A percentile compares a stretch with the other conserved stretches of the same genome.
Conservation (phyloP, 371 early-diverging fungal species). For the Nematocida sp. region DNA sequence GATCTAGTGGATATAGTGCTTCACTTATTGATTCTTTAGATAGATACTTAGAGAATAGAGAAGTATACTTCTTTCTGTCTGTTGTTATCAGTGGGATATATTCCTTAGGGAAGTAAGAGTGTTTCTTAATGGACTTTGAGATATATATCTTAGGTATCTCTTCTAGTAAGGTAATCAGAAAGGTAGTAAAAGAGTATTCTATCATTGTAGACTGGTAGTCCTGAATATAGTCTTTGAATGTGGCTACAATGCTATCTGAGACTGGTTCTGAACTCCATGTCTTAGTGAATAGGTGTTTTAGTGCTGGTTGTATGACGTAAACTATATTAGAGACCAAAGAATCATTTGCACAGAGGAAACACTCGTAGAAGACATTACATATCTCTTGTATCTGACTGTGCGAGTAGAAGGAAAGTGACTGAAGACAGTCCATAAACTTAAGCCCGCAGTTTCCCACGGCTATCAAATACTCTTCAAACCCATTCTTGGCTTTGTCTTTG, state of each 20-base stretch:
- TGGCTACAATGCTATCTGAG: slow-evolving; percentile 51
- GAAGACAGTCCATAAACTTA: slow-evolving; percentile 63
- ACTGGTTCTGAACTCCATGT: slow-evolving; percentile 56
- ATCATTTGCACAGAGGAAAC: slow-evolving; percentile 53
- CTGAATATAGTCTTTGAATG: slow-evolving; percentile 62
- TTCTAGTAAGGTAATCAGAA: slow-evolving; percentile 48
- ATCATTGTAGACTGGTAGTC: slow-evolving; percentile 63
- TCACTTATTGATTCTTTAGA: slow-evolving; percentile 52
- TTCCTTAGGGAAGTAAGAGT: slow-evolving; percentile 32
- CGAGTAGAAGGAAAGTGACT: slow-evolving; percentile 57
- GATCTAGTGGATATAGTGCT: slow-evolving; percentile 33
- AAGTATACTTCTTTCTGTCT: slow-evolving; percentile 48
- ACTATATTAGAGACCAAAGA: slow-evolving; percentile 57
- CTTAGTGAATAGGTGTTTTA: slow-evolving; percentile 56
- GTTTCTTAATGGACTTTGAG: slow-evolving; percentile 54
- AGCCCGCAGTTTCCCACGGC: slow-evolving; percentile 65
- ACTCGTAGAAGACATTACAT: slow-evolving; percentile 61
- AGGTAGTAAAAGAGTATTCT: slow-evolving; percentile 62
- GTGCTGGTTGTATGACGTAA: slow-evolving; percentile 57
- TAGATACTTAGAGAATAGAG: slow-evolving; percentile 49
- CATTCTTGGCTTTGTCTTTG: slow-evolving; percentile 57
- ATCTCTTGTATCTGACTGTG: slow-evolving; percentile 54
- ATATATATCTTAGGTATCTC: slow-evolving; percentile 51
- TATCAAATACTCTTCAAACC: slow-evolving; percentile 65
- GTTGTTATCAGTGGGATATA: slow-evolving; percentile 37